Percentiles rank a stretch among this genome's conserved stretches.
Evolutionary conservation across 345 rosid genomes (phyloP).

Genomic region (Dipteronia sinensis): DNA sequence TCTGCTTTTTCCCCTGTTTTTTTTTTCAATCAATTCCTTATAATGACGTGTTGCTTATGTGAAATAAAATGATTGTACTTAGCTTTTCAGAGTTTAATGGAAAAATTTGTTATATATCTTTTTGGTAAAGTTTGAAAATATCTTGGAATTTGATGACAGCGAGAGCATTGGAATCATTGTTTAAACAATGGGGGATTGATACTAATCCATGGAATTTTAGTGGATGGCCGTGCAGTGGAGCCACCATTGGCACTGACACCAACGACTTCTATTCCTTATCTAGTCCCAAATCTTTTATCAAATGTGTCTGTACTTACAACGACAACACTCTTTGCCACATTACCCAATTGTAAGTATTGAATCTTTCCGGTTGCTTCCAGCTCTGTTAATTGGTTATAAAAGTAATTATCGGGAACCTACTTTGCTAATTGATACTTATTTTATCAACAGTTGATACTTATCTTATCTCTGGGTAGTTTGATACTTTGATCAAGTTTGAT

Average conservation of each 20-base stretch:
- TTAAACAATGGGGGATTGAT: constrained; percentile 37
- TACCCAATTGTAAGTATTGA: constrained; percentile 33
- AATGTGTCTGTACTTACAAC: constrained; percentile 42
- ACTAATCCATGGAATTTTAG: constrained; percentile 47
- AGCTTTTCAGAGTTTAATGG: not conserved
- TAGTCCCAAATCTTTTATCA: constrained; percentile 44
- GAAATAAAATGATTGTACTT: not conserved
- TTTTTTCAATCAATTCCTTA: no score
- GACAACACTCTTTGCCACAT: constrained; percentile 46
- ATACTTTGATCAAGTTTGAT: no score
- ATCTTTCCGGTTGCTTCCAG: not conserved
- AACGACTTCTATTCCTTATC: not conserved
- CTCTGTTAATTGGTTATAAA: no score
- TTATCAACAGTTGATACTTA: no score
- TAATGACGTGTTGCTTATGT: not conserved
- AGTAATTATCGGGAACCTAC: no score
- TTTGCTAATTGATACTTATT: no score
- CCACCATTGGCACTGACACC: constrained; percentile 22
- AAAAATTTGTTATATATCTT: not conserved
- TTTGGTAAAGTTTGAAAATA: not conserved
- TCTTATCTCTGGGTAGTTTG: no score
- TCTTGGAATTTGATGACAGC: constrained; percentile 23
- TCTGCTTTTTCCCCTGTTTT: no score
- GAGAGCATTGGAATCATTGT: constrained; percentile 43
- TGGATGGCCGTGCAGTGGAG: constrained; percentile 52